Conservation (phyloP, 768 basidiomycete genomes). For the Termitomyces sp. region DNA sequence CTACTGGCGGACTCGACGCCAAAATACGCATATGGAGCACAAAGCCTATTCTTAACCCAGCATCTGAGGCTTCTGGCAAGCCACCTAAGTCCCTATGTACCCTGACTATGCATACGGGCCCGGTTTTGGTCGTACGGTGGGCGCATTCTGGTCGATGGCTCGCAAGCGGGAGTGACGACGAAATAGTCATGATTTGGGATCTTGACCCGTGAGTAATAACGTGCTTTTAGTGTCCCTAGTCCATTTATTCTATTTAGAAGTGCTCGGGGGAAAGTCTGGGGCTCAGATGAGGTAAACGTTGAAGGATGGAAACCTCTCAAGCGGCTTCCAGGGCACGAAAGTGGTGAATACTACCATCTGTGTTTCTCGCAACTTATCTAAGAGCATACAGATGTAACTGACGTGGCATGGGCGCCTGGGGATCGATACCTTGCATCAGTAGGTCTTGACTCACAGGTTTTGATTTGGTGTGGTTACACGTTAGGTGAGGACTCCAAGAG, state of each 20-base stretch:
- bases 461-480: slow-evolving; percentile 93
- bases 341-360: slow-evolving; percentile 53
- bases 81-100: slow-evolving; percentile 90
- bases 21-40: slow-evolving; percentile 98
- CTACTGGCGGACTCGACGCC: slow-evolving; percentile 95
- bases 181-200: slow-evolving; percentile 96
- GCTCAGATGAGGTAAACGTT: slow-evolving; percentile 91
- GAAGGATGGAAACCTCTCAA: slow-evolving; percentile 97
- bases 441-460: slow-evolving; percentile 85
- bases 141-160: slow-evolving; percentile 91
- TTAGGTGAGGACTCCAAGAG: slow-evolving; percentile 57
- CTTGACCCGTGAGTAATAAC: slow-evolving; percentile 78
- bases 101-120: slow-evolving; percentile 89
- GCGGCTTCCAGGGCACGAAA: slow-evolving; percentile 89
- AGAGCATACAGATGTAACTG: slow-evolving; percentile 73
- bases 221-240: slow-evolving; percentile 2
- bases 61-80: slow-evolving; percentile 60
- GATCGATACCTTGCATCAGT: slow-evolving; percentile 93
- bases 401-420: slow-evolving; percentile 92
- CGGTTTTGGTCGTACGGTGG: slow-evolving; percentile 91
- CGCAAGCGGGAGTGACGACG: slow-evolving; percentile 95
- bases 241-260: slow-evolving; percentile 37
- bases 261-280: slow-evolving; percentile 87
- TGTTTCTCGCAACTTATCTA: slow-evolving; percentile 1
- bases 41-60: slow-evolving; percentile 81